These are phyloP conservation scores for Hypoxylon lienhwacheense DNA, from an alignment of 495 filamentous ascomycete genomes.

Conservation along the genomic window DNA sequence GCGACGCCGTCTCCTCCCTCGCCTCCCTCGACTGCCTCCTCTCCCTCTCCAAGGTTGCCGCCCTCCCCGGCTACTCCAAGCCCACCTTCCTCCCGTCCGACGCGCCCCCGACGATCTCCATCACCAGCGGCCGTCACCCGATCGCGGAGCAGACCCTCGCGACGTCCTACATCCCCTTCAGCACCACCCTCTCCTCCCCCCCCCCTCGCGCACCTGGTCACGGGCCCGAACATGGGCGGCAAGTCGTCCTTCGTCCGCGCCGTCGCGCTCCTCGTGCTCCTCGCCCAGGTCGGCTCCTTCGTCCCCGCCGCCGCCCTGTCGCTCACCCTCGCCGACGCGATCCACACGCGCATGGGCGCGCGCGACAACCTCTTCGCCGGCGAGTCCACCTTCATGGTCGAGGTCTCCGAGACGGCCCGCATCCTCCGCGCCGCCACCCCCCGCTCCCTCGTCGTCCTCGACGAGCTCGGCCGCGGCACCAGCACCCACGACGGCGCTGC, in stretches of 20 bases:
- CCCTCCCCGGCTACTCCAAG: constrained; percentile 86
- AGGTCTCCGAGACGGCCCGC: constrained; percentile 85
- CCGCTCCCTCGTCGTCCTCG: constrained; percentile 83
- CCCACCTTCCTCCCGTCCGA: constrained; percentile 67
- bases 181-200: constrained; percentile 66
- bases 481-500: constrained; percentile 94
- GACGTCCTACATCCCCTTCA: constrained; percentile 89
- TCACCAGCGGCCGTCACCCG: constrained; percentile 83
- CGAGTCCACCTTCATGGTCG: constrained; percentile 97
- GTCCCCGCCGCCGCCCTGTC: constrained; percentile 76
- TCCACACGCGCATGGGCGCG: constrained; percentile 96
- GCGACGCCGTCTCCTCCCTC: constrained; percentile 84
- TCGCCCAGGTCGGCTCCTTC: constrained; percentile 93
- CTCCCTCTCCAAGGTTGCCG: constrained; percentile 80
- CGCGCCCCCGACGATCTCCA: constrained; percentile 66
- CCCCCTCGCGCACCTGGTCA: constrained; percentile 79
- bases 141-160: constrained; percentile 94
- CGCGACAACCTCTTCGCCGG: constrained; percentile 95
- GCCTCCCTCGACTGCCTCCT: constrained; percentile 88
- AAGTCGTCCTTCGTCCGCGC: constrained; percentile 95
- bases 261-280: constrained; percentile 86
- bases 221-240: constrained; percentile 98
- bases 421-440: constrained; percentile 87
- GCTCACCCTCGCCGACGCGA: constrained; percentile 84
- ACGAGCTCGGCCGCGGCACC: constrained; percentile 92